These are phyloP conservation scores for Vitis amurensis DNA, from an alignment of 164 flowering plant species.

Conservation along the genomic window DNA sequence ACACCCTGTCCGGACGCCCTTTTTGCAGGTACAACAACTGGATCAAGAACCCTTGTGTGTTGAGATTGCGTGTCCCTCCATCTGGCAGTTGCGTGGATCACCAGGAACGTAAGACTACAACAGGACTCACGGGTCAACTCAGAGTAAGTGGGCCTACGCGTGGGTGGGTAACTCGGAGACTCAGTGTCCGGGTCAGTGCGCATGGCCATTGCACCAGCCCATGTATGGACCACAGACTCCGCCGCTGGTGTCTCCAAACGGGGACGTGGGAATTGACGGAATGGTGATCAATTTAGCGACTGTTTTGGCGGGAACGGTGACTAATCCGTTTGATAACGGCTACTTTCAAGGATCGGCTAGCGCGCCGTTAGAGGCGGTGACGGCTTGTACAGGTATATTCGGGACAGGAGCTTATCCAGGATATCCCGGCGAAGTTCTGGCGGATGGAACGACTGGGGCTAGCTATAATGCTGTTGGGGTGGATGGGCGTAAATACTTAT, in stretches of 20 bases:
- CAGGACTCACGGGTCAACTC: slow-evolving; percentile 46
- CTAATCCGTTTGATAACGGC: slow-evolving; percentile 61
- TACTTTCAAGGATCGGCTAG: slow-evolving; percentile 45
- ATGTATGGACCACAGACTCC: slow-evolving; percentile 57
- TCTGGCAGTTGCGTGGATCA: too few relatives aligned
- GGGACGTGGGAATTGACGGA: slow-evolving; percentile 55
- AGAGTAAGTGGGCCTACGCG: slow-evolving; percentile 45
- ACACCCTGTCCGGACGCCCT: too few relatives aligned
- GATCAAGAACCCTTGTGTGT: too few relatives aligned
- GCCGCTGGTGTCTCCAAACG: slow-evolving; percentile 52
- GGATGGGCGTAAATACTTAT: slow-evolving; percentile 43
- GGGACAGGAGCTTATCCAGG: slow-evolving; percentile 63
- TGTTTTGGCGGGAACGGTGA: slow-evolving; percentile 50
- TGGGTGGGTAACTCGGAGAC: slow-evolving; percentile 70
- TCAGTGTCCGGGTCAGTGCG: slow-evolving; percentile 55
- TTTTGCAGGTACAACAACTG: too few relatives aligned
- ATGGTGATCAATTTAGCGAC: slow-evolving; percentile 51
- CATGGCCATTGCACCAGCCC: slow-evolving; percentile 72
- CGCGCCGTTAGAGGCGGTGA: slow-evolving; percentile 56
- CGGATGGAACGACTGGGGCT: slow-evolving; percentile 44
- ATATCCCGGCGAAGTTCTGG: slow-evolving; percentile 48
- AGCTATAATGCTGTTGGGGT: slow-evolving; percentile 56
- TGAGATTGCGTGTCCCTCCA: too few relatives aligned
- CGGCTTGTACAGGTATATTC: slow-evolving; percentile 54
- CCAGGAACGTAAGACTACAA: too few relatives aligned